Conservation (phyloP, 768 basidiomycete species). For the Lentinus tigrinus region DNA sequence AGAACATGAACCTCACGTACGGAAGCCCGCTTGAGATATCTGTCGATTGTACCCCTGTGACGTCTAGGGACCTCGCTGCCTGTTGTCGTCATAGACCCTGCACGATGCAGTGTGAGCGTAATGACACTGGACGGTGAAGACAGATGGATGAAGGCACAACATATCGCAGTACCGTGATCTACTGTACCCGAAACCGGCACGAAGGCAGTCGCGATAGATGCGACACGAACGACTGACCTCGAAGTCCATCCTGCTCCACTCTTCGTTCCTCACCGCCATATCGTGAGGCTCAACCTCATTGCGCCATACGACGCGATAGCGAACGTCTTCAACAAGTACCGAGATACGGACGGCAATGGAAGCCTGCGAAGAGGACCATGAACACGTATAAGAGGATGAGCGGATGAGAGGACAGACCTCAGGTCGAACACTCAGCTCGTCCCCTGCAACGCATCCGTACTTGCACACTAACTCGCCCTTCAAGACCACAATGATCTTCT, state of each 20-base stretch:
- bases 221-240: background rate
- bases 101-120: too few species aligned
- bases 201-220: background rate
- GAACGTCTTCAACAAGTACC: background rate
- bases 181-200: background rate
- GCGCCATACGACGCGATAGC: background rate
- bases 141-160: background rate
- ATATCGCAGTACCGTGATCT: background rate
- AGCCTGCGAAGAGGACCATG: background rate
- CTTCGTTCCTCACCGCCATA: too few species aligned
- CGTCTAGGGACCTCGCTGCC: slow-evolving; percentile 3
- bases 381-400: background rate
- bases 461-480: background rate
- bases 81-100: background rate
- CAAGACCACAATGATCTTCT: background rate
- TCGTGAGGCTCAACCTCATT: too few species aligned
- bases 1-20: background rate
- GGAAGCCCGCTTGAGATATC: background rate
- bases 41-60: background rate
- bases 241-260: background rate
- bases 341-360: background rate
- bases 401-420: background rate
- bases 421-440: background rate
- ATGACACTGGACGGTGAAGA: background rate
- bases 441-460: background rate